Percentiles rank a stretch among this genome's conserved stretches.
Evolutionary conservation across 805 yeast species (phyloP).

Genomic region (Helenozyma baotianmanensis): DNA sequence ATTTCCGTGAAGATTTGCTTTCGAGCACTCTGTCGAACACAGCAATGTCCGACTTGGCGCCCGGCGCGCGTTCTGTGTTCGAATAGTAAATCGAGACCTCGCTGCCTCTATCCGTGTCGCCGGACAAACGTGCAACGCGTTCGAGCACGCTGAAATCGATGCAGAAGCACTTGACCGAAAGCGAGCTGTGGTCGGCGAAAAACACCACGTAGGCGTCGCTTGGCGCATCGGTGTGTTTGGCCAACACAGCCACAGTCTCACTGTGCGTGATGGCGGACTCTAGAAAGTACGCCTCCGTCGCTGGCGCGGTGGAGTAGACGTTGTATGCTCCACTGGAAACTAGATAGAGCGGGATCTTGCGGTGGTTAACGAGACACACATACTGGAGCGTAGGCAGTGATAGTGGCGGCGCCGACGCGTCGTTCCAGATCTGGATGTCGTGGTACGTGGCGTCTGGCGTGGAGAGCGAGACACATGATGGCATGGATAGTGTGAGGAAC

Average conservation of each 20-base stretch:
- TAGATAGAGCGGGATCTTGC: constrained; percentile 12
- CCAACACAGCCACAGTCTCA: constrained; percentile 6
- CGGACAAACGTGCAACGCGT: constrained; percentile 4
- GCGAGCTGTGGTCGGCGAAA: constrained; percentile 16
- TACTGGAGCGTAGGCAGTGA: neutral
- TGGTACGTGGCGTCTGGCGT: constrained; percentile 3
- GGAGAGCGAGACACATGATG: constrained; percentile 1
- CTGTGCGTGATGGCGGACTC: constrained; percentile 3
- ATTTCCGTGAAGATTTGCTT: constrained; percentile 16
- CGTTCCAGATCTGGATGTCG: constrained; percentile 14
- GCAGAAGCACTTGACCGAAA: constrained; percentile 14
- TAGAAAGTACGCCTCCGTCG: constrained; percentile 12
- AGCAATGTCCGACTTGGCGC: constrained; percentile 15
- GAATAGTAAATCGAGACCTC: constrained; percentile 4
- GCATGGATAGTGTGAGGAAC: constrained; percentile 1
- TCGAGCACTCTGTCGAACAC: constrained; percentile 35
- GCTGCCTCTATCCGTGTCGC: neutral
- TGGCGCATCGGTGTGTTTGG: constrained; percentile 4
- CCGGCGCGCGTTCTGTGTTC: constrained; percentile 2
- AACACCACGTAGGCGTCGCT: constrained; percentile 19
- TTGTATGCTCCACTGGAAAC: constrained; percentile 14
- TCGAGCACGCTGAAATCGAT: constrained; percentile 17
- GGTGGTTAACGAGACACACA: constrained; percentile 7
- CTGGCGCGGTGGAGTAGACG: constrained; percentile 9
- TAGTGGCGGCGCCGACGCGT: too few species aligned